Percentiles rank a stretch among this genome's conserved stretches.
phyloP scores from a whole-genome alignment of 139 green algal genomes.

The Picochlorum costavermella region DNA sequence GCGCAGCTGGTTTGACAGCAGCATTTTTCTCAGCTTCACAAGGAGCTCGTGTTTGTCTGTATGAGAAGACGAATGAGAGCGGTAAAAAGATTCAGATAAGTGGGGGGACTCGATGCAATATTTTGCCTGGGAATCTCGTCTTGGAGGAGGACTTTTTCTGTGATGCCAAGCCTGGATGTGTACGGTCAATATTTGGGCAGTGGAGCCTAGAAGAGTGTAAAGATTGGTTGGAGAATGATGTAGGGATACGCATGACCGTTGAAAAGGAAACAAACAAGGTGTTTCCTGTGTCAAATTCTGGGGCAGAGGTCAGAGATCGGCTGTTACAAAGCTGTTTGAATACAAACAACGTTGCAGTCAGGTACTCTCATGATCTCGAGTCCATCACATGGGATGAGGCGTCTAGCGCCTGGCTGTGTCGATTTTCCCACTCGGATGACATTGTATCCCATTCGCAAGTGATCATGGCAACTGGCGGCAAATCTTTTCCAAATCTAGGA shows the following conservation, averaged over 20 bases:
- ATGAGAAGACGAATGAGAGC: conserved; percentile 66
- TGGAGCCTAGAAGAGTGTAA: conserved; percentile 65
- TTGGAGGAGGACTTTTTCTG: conserved; percentile 69
- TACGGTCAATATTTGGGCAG: conserved; percentile 54
- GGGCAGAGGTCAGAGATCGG: conserved; percentile 57
- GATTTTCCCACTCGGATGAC: background rate
- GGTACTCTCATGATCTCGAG: background rate
- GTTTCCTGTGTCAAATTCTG: conserved; percentile 70
- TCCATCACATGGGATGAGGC: background rate
- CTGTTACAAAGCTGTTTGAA: conserved; percentile 57
- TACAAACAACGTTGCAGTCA: conserved; percentile 17
- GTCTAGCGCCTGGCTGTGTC: background rate
- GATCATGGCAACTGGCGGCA: conserved; percentile 67
- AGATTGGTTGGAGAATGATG: conserved; percentile 52
- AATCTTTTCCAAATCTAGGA: conserved; percentile 74
- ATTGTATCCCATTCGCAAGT: conserved; percentile 13
- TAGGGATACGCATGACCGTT: conserved; percentile 55
- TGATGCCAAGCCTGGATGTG: conserved; percentile 13
- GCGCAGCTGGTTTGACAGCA: conserved; percentile 51
- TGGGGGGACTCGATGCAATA: conserved; percentile 77
- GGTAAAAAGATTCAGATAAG: conserved; percentile 86
- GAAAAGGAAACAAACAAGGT: conserved; percentile 70
- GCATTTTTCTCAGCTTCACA: conserved; percentile 53
- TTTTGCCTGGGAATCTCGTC: conserved; percentile 58
- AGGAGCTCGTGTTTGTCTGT: conserved; percentile 25